A percentile compares a stretch with the other conserved stretches of the same genome.
Evolutionary conservation across 139 green algal species (phyloP).

Genomic region (Micractinium conductrix): DNA sequence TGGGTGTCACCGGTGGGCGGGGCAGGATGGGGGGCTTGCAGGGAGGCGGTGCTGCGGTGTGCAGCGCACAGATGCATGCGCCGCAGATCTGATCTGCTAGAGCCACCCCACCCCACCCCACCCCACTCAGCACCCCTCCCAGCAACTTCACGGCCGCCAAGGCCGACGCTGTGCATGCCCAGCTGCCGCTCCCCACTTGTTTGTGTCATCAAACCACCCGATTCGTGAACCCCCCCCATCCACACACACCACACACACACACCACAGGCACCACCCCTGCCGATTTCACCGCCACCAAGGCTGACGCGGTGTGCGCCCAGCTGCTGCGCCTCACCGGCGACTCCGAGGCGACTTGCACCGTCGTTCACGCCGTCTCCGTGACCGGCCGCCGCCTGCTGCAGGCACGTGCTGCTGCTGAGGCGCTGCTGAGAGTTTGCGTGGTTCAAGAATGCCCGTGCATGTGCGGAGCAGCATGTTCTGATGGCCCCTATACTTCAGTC

Average conservation of each 20-base stretch:
- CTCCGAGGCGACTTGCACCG: slow-evolving; percentile 25
- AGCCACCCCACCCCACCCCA: not conserved
- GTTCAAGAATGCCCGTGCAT: not conserved
- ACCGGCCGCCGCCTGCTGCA: slow-evolving; percentile 26
- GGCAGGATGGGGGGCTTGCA: too few relatives aligned
- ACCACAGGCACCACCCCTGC: slow-evolving; percentile 2
- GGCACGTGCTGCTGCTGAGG: not conserved
- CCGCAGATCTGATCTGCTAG: too few relatives aligned
- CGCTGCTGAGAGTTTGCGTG: too few relatives aligned
- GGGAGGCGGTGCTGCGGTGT: too few relatives aligned
- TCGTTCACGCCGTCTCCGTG: not conserved
- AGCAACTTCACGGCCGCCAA: slow-evolving; percentile 1
- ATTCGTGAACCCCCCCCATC: not conserved
- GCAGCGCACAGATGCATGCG: too few relatives aligned
- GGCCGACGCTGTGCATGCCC: not conserved
- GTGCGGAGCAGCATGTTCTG: not conserved
- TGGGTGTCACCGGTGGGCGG: too few relatives aligned
- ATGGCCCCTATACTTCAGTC: not conserved
- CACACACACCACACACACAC: not conserved
- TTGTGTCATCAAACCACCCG: not conserved
- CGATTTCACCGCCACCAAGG: slow-evolving; percentile 1
- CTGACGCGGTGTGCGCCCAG: slow-evolving; percentile 11
- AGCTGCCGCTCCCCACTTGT: slow-evolving; percentile 22
- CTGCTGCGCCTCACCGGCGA: slow-evolving; percentile 34
- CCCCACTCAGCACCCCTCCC: not conserved